Conservation (phyloP, 805 yeast species). For the Lipomyces orientalis region DNA sequence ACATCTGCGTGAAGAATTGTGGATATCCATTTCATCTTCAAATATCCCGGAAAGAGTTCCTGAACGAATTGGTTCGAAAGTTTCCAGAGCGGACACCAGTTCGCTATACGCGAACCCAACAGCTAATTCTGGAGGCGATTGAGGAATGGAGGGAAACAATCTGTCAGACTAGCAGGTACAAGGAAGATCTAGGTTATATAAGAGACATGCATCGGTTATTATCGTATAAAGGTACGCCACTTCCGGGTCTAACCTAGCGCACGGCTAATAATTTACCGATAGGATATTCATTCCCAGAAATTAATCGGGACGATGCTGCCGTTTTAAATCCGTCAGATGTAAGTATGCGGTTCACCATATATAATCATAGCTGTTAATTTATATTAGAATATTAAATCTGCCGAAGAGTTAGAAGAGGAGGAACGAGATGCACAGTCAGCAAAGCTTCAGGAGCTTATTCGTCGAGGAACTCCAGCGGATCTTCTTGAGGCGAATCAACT, state of each 20-base stretch:
- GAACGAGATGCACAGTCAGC: conserved; percentile 93
- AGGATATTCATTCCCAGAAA: conserved; percentile 88
- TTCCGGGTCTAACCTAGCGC: not conserved
- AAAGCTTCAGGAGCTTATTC: conserved; percentile 90
- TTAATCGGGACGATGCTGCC: conserved; percentile 87
- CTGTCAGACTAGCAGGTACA: conserved; percentile 85
- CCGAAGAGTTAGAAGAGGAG: conserved; percentile 89
- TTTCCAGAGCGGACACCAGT: conserved; percentile 95
- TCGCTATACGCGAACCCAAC: conserved; percentile 80
- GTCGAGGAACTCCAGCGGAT: conserved; percentile 95
- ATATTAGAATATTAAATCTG: conserved; percentile 58
- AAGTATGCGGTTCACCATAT: conserved; percentile 7
- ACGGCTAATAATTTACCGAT: not conserved
- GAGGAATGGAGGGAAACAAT: conserved; percentile 98
- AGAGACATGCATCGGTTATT: conserved; percentile 94
- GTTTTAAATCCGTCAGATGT: conserved; percentile 82
- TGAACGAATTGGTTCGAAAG: conserved; percentile 88
- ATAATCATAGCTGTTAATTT: not conserved
- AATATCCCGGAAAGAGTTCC: conserved; percentile 90
- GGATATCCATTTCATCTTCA: conserved; percentile 97
- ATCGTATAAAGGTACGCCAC: conserved; percentile 66
- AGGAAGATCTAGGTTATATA: conserved; percentile 88
- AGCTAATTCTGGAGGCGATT: conserved; percentile 83
- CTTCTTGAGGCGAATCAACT: conserved; percentile 93
- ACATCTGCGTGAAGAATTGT: conserved; percentile 93